phyloP scores from a whole-genome alignment of 345 rosid species.

The Syzygium grande region DNA sequence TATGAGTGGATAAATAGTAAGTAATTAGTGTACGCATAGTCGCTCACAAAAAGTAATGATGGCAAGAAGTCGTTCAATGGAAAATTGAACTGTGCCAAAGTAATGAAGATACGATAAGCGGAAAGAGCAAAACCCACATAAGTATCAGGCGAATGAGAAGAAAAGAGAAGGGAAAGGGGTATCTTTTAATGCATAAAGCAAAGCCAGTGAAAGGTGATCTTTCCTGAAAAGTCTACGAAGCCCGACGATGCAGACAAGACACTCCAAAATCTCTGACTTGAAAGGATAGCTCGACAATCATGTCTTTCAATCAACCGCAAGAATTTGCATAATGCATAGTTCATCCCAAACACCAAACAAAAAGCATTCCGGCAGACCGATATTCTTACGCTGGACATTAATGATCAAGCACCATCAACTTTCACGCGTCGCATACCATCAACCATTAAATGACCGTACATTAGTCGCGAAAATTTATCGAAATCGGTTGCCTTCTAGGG shows the following conservation, averaged over 20 bases:
- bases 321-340: neutral
- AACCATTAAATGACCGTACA: neutral
- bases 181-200: neutral
- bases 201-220: neutral
- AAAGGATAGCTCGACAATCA: neutral
- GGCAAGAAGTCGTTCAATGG: neutral
- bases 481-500: neutral
- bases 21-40: neutral
- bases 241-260: neutral
- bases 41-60: neutral
- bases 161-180: neutral
- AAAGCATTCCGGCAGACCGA: neutral
- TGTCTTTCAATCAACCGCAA: neutral
- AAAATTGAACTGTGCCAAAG: neutral
- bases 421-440: neutral
- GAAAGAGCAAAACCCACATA: neutral
- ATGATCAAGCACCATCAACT: neutral
- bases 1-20: neutral
- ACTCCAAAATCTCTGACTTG: neutral
- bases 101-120: neutral
- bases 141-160: neutral
- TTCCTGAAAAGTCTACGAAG: neutral
- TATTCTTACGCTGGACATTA: neutral
- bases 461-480: neutral
- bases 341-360: neutral